Percentiles rank a stretch among this genome's conserved stretches.
phyloP scores from a whole-genome alignment of 345 rosid genomes.

The Eucalyptus marginata region DNA sequence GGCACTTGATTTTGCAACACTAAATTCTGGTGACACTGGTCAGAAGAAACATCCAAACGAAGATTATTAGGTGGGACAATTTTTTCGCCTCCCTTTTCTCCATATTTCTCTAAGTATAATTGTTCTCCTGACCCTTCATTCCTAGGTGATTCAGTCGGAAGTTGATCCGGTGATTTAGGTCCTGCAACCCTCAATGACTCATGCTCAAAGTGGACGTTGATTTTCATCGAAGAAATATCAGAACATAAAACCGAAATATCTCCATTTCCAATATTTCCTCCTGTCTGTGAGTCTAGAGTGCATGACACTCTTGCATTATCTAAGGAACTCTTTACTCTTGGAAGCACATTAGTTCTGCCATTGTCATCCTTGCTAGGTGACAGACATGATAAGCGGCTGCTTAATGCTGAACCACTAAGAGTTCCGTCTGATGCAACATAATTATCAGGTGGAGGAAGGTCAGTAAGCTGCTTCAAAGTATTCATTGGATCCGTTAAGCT shows the following conservation, averaged over 20 bases:
- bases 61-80: background rate
- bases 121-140: background rate
- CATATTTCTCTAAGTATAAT: background rate
- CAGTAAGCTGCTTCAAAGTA: conserved; percentile 14
- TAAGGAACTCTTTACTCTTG: conserved; percentile 1
- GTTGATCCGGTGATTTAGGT: background rate
- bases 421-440: conserved; percentile 6
- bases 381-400: conserved; percentile 10
- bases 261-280: background rate
- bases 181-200: background rate
- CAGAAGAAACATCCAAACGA: background rate
- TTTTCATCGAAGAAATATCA: background rate
- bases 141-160: background rate
- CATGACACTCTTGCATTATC: background rate
- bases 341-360: background rate
- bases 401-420: background rate
- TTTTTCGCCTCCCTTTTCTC: background rate
- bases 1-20: background rate
- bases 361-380: conserved; percentile 9
- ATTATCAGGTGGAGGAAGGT: conserved; percentile 11
- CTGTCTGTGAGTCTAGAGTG: background rate
- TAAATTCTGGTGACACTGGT: background rate
- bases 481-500: conserved; percentile 15
- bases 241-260: conserved; percentile 10
- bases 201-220: background rate